A percentile compares a stretch with the other conserved stretches of the same genome.
Conservation (phyloP, 2,329 filamentous ascomycete genomes). For the Microdochium trichocladiopsis region DNA sequence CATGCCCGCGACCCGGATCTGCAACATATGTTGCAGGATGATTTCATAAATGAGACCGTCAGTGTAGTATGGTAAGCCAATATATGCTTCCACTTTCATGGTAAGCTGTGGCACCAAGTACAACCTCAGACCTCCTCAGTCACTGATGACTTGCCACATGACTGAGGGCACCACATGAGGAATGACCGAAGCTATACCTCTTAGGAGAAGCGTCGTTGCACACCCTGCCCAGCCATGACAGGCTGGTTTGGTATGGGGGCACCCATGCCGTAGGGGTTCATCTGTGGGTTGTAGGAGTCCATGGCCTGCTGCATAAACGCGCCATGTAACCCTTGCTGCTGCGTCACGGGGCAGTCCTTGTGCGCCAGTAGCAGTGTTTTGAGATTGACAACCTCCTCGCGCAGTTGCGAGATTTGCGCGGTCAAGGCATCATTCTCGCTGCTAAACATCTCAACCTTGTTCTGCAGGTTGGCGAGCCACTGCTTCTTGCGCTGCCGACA, state of each 20-base stretch:
- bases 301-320: conserved; percentile 50
- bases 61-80: background rate
- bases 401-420: conserved; percentile 72
- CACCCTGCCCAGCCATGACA: conserved; percentile 48
- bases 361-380: conserved; percentile 90
- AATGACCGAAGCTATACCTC: conserved; percentile 6
- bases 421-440: conserved; percentile 85
- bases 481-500: conserved; percentile 98
- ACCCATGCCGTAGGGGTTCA: conserved; percentile 54
- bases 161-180: background rate
- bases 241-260: conserved; percentile 43
- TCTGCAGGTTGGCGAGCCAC: conserved; percentile 91
- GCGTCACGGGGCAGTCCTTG: conserved; percentile 91
- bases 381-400: conserved; percentile 90
- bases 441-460: conserved; percentile 89
- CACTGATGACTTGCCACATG: background rate
- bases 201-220: conserved; percentile 52
- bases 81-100: background rate
- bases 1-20: background rate
- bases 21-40: background rate
- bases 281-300: conserved; percentile 46
- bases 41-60: background rate
- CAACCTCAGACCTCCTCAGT: background rate
- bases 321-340: conserved; percentile 68
- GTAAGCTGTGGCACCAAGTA: background rate